Conservation (phyloP, 306 rosid genomes). For the Quercus robur region DNA sequence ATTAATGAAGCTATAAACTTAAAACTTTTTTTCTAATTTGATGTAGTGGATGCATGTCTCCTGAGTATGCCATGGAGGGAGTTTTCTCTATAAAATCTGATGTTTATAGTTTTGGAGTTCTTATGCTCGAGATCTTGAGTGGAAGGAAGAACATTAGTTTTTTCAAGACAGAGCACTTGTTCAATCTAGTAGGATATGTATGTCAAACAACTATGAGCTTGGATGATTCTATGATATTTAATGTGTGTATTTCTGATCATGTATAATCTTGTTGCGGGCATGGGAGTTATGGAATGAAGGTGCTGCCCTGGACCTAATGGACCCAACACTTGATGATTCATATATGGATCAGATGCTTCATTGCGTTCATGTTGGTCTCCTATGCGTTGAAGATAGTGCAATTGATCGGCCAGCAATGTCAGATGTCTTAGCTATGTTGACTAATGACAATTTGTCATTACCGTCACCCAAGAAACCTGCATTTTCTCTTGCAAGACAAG, state of each 20-base stretch:
- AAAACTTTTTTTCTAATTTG: no score
- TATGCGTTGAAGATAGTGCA: conserved; percentile 11
- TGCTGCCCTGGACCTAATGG: neutral
- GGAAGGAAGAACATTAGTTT: neutral
- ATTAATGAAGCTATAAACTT: no score
- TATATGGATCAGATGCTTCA: neutral
- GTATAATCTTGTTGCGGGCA: neutral
- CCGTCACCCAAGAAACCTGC: conserved; percentile 4
- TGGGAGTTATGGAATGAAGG: conserved; percentile 19
- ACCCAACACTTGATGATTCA: conserved; percentile 1
- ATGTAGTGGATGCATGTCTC: neutral
- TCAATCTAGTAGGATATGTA: neutral
- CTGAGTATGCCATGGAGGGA: neutral
- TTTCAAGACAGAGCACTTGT: neutral
- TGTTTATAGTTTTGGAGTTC: neutral
- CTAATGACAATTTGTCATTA: neutral
- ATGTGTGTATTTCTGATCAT: no score
- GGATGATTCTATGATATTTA: no score
- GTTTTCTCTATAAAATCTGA: neutral
- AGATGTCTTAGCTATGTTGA: conserved; percentile 9
- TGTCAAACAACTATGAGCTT: neutral
- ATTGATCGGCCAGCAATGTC: conserved; percentile 7
- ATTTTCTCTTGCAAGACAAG: neutral
- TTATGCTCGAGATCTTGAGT: neutral
- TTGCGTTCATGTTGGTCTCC: conserved; percentile 12